These are phyloP conservation scores for Fusarium subtropicale DNA, from an alignment of 2,329 filamentous ascomycete species.

Conservation along the genomic window DNA sequence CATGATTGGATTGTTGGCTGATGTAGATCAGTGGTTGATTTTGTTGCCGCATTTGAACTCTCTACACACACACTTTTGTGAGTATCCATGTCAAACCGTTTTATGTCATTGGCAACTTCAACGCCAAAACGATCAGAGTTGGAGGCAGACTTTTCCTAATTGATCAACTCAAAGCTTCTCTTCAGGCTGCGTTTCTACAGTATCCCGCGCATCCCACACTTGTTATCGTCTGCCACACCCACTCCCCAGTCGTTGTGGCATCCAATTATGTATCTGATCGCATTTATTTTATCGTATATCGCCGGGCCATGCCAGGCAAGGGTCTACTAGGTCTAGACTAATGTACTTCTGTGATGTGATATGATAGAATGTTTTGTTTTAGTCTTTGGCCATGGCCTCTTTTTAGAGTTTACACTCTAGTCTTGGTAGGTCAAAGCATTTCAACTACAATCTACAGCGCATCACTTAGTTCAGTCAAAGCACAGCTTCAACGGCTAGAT, in stretches of 20 bases:
- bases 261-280: conserved; percentile 35
- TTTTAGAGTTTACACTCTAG: conserved; percentile 6
- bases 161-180: background rate
- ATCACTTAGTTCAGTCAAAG: background rate
- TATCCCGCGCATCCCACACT: conserved; percentile 33
- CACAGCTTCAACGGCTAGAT: background rate
- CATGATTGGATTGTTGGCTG: background rate
- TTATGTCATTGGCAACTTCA: conserved; percentile 14
- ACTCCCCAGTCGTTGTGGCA: conserved; percentile 11
- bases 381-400: conserved; percentile 8
- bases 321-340: background rate
- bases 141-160: conserved; percentile 8
- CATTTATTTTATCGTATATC: conserved; percentile 15
- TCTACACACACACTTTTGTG: background rate
- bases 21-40: background rate
- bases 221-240: conserved; percentile 17
- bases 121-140: conserved; percentile 2
- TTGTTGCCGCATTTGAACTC: background rate
- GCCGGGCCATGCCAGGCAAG: conserved; percentile 4
- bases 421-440: background rate
- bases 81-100: background rate
- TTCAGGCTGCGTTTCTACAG: conserved; percentile 15
- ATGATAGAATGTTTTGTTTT: background rate
- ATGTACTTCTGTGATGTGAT: background rate
- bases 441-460: background rate